These are phyloP conservation scores for Bruguiera hainesii DNA, from an alignment of 441 rosid species.

Conservation along the genomic window DNA sequence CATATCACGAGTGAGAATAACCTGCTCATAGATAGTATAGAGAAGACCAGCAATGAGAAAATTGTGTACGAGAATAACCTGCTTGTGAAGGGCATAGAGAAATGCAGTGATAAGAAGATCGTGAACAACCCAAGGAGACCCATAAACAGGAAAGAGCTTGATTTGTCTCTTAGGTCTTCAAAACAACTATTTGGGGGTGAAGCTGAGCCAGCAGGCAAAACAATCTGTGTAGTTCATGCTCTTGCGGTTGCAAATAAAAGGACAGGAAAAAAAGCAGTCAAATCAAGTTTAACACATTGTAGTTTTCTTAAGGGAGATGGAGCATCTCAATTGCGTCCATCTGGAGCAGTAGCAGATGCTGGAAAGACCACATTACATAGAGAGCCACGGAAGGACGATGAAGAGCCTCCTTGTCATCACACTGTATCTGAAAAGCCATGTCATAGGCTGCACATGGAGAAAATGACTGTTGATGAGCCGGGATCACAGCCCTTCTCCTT, in stretches of 20 bases:
- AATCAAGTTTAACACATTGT: constrained; percentile 8
- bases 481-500: constrained; percentile 23
- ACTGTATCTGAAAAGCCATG: constrained; percentile 12
- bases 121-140: constrained; percentile 9
- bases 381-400: constrained; percentile 18
- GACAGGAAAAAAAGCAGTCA: constrained; percentile 12
- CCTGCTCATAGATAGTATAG: constrained; percentile 4
- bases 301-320: neutral
- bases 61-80: neutral
- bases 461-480: constrained; percentile 17
- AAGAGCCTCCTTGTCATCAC: constrained; percentile 11
- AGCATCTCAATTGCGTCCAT: constrained; percentile 12
- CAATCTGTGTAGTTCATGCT: constrained; percentile 11
- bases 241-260: constrained; percentile 12
- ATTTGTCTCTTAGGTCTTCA: constrained; percentile 32
- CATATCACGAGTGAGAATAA: constrained; percentile 13
- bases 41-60: constrained; percentile 8
- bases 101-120: constrained; percentile 6
- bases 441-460: constrained; percentile 15
- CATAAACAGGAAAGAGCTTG: constrained; percentile 22
- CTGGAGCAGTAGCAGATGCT: constrained; percentile 9
- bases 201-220: constrained; percentile 15
- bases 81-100: constrained; percentile 10
- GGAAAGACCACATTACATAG: constrained; percentile 1
- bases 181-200: constrained; percentile 30